These are phyloP conservation scores for Eucalyptus coolabah DNA, from an alignment of 345 rosid species.

Conservation along the genomic window DNA sequence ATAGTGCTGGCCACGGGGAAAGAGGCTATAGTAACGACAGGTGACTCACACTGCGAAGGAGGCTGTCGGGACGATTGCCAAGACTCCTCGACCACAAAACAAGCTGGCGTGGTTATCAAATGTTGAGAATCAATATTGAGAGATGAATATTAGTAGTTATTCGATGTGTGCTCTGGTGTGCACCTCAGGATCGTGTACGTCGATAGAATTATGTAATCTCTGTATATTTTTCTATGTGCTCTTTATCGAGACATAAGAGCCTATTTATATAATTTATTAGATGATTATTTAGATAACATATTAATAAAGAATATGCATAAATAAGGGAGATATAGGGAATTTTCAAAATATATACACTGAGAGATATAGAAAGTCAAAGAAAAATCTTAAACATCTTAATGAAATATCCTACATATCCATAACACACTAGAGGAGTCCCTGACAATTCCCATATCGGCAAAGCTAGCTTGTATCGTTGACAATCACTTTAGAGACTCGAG, in stretches of 20 bases:
- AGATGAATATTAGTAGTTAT: not conserved
- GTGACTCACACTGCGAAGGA: too few species aligned
- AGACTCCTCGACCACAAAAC: not conserved
- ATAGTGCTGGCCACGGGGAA: not conserved
- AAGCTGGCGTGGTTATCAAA: not conserved
- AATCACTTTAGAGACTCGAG: not conserved
- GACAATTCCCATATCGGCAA: not conserved
- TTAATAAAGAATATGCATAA: too few species aligned
- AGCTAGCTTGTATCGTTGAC: not conserved
- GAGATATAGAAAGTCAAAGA: not conserved
- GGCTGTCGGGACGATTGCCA: not conserved
- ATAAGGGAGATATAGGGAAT: accelerated
- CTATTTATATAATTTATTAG: not conserved
- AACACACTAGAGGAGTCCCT: not conserved
- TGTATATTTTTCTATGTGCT: too few species aligned
- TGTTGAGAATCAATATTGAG: not conserved
- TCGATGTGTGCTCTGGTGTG: not conserved
- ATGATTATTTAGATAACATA: not conserved
- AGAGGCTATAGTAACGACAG: not conserved
- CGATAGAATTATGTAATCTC: not conserved
- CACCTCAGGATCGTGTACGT: not conserved
- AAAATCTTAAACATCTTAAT: too few species aligned
- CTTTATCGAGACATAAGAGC: too few species aligned
- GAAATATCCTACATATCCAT: not conserved
- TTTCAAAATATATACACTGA: too few species aligned